Evolutionary conservation across 2,329 filamentous ascomycete genomes (phyloP).

Genomic region (Geosmithia morbida): DNA sequence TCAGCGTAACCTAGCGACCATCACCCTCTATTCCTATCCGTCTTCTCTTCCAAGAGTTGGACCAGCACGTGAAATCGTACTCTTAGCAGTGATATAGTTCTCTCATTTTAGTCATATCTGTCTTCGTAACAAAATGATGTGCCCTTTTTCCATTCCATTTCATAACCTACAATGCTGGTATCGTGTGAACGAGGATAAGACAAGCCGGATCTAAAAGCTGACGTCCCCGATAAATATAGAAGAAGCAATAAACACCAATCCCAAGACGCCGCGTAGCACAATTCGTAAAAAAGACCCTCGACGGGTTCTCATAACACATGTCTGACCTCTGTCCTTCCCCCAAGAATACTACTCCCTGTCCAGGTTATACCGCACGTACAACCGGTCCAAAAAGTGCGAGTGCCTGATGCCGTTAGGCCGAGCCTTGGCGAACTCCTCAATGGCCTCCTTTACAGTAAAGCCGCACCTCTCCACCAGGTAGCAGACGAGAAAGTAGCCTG

Average conservation of each 20-base stretch:
- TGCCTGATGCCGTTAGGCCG: constrained; percentile 79
- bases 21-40: no score
- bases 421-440: constrained; percentile 59
- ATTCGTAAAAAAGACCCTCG: neutral
- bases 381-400: constrained; percentile 71
- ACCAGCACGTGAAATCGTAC: no score
- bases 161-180: neutral
- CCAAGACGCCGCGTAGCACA: neutral
- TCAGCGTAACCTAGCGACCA: no score
- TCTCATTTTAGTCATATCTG: no score
- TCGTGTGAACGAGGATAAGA: neutral
- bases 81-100: no score
- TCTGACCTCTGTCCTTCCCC: neutral
- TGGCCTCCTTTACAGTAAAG: constrained; percentile 59
- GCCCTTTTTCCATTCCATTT: neutral
- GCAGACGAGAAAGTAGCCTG: constrained; percentile 78
- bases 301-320: neutral
- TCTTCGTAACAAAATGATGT: no score
- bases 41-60: no score
- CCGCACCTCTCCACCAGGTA: constrained; percentile 77
- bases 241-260: neutral
- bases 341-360: constrained; percentile 3
- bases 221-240: neutral
- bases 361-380: constrained; percentile 60
- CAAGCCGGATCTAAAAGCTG: neutral